Evolutionary conservation across 2,329 filamentous ascomycete genomes (phyloP), one percentile per base, ranked within the genome.

Genomic region (Aspergillus niger): DNA sequence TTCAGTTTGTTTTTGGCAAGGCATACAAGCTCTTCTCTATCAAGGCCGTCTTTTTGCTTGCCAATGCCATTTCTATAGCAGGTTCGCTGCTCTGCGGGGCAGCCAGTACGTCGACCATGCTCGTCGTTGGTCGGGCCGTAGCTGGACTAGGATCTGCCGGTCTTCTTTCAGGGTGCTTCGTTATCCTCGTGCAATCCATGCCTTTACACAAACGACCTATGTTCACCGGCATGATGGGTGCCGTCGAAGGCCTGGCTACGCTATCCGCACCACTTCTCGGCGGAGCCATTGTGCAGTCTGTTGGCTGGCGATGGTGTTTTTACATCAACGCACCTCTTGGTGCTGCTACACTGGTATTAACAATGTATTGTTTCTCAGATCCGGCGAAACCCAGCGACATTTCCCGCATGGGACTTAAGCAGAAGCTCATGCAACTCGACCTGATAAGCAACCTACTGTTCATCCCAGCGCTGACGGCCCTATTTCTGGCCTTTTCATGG

Each of bases 251-350:
- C 3, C 28, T 74, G 8, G 69, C 70, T 1, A 65, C 65, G 3
- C 64, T 75, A 32, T 32, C 61, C 13, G 72, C 69, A 5, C 74
- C 76, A 7, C 53, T 74, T 8, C 55, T 78, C 7, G 76, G 76
- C 11, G 76, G 74, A 41, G 70, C 67, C 11, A 59, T 78, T 15
- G 76, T 71, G 17, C 65, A 77, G 48, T 66, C 66, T 8, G 49
- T 75, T 1, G 65, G 61, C 17, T 79, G 77, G 76, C 57, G 75
- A 44, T 76, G 73, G 70, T 78, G 74, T 57, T 76, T 74, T 49
- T 74, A 68, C 59, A 74, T 78, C 61, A 75, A 73, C 44, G 65
- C 74, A 4, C 74, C 74, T 2, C 63, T 74, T 36, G 72, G 72
- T 3, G 65, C 28, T 11, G 26, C 72, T 38, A 61, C 68, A 4